Conservation (phyloP, 768 basidiomycete species). For the Nidula microcarpa region DNA sequence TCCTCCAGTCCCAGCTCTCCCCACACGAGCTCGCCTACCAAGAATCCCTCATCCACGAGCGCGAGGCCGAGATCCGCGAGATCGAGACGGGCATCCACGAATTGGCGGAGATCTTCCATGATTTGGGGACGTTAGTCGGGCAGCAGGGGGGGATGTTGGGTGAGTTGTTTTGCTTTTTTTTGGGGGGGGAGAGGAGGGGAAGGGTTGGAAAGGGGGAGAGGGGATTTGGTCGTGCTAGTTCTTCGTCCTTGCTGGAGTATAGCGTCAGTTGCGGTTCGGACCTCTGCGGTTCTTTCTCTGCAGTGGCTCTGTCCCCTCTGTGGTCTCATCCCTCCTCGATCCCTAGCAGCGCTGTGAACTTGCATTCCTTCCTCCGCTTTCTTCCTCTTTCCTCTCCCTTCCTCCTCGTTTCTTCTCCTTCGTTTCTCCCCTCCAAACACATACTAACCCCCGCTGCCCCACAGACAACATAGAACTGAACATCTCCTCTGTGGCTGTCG, state of each 20-base stretch:
- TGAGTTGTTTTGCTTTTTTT: constrained; percentile 29
- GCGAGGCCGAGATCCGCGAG: constrained; percentile 91
- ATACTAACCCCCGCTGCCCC: neutral
- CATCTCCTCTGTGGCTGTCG: constrained; percentile 79
- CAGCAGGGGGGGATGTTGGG: constrained; percentile 96
- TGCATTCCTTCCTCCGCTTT: no score
- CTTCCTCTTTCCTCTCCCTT: no score
- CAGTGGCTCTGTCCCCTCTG: no score
- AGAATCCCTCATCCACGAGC: constrained; percentile 91
- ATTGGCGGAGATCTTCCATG: constrained; percentile 92
- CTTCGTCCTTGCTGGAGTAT: no score
- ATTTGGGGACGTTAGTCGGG: constrained; percentile 89
- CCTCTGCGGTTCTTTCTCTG: no score
- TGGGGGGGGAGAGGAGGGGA: neutral
- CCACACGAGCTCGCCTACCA: constrained; percentile 94
- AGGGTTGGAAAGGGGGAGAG: no score
- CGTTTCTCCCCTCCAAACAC: no score
- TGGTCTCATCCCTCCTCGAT: no score
- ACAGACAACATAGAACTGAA: constrained; percentile 95
- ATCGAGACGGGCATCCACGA: constrained; percentile 98
- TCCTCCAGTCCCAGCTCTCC: constrained; percentile 69
- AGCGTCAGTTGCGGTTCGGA: no score
- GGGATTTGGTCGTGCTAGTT: no score
- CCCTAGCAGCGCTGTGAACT: no score
- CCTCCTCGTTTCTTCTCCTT: no score